Conservation (phyloP, 208 protist genomes). For the Acanthamoeba triangularis region DNA sequence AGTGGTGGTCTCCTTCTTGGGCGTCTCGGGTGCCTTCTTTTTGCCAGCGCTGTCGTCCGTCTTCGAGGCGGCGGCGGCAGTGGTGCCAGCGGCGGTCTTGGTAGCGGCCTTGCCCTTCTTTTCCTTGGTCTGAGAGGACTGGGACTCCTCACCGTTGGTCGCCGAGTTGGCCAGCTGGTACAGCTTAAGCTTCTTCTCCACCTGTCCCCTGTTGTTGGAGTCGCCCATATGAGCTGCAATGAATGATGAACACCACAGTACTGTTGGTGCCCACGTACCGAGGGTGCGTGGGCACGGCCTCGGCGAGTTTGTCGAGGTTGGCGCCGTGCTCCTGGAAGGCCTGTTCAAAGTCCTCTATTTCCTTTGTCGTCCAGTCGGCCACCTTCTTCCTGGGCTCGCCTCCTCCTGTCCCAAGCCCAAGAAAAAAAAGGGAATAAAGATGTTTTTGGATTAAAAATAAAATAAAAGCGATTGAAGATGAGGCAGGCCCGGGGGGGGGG, state of each 20-base stretch:
- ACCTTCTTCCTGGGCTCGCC: not conserved
- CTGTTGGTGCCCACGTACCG: not conserved
- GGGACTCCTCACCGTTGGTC: not conserved
- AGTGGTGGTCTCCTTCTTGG: not conserved
- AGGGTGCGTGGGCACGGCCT: not conserved
- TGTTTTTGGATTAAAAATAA: too few relatives aligned
- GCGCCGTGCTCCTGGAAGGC: not conserved
- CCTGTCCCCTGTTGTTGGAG: not conserved
- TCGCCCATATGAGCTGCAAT: not conserved
- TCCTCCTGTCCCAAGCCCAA: not conserved
- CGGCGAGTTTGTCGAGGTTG: constrained; percentile 21
- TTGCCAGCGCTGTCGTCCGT: not conserved
- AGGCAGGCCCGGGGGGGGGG: not conserved
- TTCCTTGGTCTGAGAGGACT: not conserved
- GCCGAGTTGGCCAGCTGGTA: constrained; percentile 18
- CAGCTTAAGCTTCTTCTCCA: constrained; percentile 27
- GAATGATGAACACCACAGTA: not conserved
- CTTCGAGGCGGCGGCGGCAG: not conserved
- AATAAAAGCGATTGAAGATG: too few relatives aligned
- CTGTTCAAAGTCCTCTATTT: constrained; percentile 54
- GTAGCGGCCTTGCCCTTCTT: not conserved
- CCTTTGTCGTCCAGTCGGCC: not conserved
- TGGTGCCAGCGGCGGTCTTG: not conserved
- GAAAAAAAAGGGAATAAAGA: not conserved
- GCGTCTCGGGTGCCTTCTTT: not conserved